Evolutionary conservation across 2,329 filamentous ascomycete genomes (phyloP), one percentile per base, ranked within the genome.

Genomic region (Coniochaeta sp.): DNA sequence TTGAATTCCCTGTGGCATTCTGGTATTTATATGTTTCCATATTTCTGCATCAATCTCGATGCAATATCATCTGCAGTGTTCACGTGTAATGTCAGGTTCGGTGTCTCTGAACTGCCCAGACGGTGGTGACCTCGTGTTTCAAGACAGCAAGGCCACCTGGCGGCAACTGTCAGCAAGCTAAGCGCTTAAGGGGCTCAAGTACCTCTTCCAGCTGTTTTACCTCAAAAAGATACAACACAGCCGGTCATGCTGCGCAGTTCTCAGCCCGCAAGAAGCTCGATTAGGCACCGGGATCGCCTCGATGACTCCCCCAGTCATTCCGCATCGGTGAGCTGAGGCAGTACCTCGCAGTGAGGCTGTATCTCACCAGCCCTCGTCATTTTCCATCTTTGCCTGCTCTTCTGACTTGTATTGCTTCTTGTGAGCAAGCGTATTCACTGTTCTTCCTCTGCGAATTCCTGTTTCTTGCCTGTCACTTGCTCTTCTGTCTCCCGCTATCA

Each of bases 291-390:
- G 28, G 47, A 49, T 28, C 8, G 28, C 47, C 31, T 49, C 47
- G 47, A 35, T 49, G 47, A 49, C 47, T 49, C 28, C 24, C 28
- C n/a, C n/a, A n/a, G n/a, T n/a, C n/a, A n/a, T n/a, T n/a, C n/a
- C n/a, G n/a, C 47, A 27, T 35, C 28, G 16, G 31, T 59, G n/a
- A n/a, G n/a, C n/a, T n/a, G n/a, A n/a, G n/a, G n/a, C n/a, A n/a
- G n/a, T n/a, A n/a, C n/a, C n/a, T n/a, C n/a, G n/a, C n/a, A n/a
- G n/a, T n/a, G 67, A 72, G 67, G 67, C 69, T 71, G 67, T 69
- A 67, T n/a, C 69, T 71, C 68, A 71, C 68, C 68, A 71, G 70
- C 67, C 61, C 61, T 49, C 55, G 54, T 49, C 50, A 53, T 58
- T 32, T 35, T 53, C 46, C 55, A 55, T 53, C 53, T 57, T 51